phyloP scores from a whole-genome alignment of 805 yeast species.

The Kazachstania bromeliacearum region DNA sequence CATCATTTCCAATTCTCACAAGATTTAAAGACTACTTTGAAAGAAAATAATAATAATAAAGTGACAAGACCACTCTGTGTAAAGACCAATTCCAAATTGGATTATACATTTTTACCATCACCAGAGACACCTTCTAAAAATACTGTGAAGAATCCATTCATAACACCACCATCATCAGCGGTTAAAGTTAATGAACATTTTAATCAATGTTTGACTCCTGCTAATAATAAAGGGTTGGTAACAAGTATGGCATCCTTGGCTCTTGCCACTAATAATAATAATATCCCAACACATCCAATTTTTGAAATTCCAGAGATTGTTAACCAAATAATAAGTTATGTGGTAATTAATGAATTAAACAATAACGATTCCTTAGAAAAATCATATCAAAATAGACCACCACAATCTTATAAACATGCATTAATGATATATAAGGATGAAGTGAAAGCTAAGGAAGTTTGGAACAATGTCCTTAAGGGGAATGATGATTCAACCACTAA shows the following conservation, averaged over 20 bases:
- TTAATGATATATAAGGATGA: conserved; percentile 51
- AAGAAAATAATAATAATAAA: no score
- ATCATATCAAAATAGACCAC: conserved; percentile 45
- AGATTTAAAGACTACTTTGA: background rate
- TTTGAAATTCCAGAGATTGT: conserved; percentile 74
- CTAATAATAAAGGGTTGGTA: conserved; percentile 1
- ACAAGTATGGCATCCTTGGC: conserved; percentile 7
- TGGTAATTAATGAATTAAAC: conserved; percentile 4
- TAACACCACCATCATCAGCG: conserved; percentile 3
- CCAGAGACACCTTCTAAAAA: conserved; percentile 1
- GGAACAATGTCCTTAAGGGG: conserved; percentile 25
- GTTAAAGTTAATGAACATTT: background rate
- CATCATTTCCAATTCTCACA: conserved; percentile 4
- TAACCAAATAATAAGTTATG: conserved; percentile 42
- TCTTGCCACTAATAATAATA: conserved; percentile 1
- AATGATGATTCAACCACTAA: no score
- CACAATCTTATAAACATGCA: conserved; percentile 62
- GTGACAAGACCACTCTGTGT: background rate
- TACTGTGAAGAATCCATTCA: conserved; percentile 3
- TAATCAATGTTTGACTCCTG: background rate
- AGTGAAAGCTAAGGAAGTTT: conserved; percentile 36
- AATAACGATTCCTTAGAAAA: conserved; percentile 43
- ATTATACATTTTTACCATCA: background rate
- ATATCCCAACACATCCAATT: conserved; percentile 31
- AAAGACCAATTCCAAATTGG: background rate